phyloP scores from a whole-genome alignment of 73 alveolate genomes.

The Tetrahymena elliotti region DNA sequence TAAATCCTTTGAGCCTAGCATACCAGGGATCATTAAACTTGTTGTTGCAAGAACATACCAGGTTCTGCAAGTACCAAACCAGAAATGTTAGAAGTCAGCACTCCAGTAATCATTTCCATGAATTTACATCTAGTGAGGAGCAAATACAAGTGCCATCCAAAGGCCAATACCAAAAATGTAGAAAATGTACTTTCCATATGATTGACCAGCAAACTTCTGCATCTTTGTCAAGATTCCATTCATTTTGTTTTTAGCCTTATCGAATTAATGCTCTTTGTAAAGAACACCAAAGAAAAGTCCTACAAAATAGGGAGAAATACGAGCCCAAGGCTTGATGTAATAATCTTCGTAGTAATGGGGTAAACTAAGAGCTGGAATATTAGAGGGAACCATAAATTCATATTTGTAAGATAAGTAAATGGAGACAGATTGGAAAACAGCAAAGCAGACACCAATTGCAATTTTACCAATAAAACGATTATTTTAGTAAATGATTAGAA shows the following conservation, averaged over 20 bases:
- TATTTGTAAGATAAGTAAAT: neutral
- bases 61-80: neutral
- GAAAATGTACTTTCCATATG: neutral
- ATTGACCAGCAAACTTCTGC: neutral
- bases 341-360: neutral
- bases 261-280: neutral
- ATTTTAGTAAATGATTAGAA: neutral
- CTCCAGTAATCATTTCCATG: neutral
- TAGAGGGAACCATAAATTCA: neutral
- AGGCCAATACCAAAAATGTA: neutral
- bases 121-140: neutral
- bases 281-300: conserved; percentile 43
- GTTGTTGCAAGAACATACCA: neutral
- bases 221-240: neutral
- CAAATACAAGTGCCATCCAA: neutral
- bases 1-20: neutral
- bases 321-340: conserved; percentile 43
- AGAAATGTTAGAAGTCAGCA: neutral
- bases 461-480: neutral
- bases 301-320: conserved; percentile 41
- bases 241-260: neutral
- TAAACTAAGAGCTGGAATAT: neutral
- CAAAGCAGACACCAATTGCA: neutral
- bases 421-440: conserved; percentile 1
- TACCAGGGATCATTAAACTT: neutral